Evolutionary conservation across 1,139 yeast genomes (phyloP).

Genomic region (Blastobotrys malaysiensis): DNA sequence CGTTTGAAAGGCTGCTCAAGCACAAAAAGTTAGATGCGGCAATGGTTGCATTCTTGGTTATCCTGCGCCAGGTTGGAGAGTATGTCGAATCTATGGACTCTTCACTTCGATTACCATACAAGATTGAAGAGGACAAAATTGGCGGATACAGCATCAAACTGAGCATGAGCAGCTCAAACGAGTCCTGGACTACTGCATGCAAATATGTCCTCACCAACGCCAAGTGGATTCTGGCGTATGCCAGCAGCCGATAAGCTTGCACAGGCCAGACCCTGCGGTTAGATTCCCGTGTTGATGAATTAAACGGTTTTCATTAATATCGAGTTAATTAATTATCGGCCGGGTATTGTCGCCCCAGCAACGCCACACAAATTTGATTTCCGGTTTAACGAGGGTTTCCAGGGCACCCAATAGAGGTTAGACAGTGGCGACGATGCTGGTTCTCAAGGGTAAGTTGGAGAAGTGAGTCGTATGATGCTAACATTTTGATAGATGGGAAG

Average conservation of each 20-base stretch:
- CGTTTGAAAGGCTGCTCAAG: slow-evolving; percentile 62
- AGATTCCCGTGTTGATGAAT: slow-evolving; percentile 1
- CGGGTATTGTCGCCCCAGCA: neutral
- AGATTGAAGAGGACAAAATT: slow-evolving; percentile 57
- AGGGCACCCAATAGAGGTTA: neutral
- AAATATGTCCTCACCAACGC: slow-evolving; percentile 67
- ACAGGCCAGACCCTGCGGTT: too few species aligned
- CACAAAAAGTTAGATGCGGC: slow-evolving; percentile 69
- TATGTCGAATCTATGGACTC: slow-evolving; percentile 46
- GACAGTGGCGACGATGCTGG: neutral
- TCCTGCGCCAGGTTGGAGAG: slow-evolving; percentile 52
- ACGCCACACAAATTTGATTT: neutral
- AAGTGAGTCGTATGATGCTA: neutral
- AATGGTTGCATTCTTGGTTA: slow-evolving; percentile 67
- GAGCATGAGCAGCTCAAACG: slow-evolving; percentile 56
- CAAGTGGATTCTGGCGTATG: slow-evolving; percentile 39
- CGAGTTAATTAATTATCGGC: neutral
- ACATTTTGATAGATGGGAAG: neutral
- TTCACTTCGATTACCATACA: slow-evolving; percentile 68
- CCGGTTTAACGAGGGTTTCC: neutral
- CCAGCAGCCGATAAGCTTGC: slow-evolving; percentile 20
- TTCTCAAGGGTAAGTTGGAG: neutral
- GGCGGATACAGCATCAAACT: slow-evolving; percentile 75
- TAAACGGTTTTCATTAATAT: too few species aligned
- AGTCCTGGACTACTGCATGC: slow-evolving; percentile 90